Conservation (phyloP, 257 asterid species). For the Przewalskia tangutica region DNA sequence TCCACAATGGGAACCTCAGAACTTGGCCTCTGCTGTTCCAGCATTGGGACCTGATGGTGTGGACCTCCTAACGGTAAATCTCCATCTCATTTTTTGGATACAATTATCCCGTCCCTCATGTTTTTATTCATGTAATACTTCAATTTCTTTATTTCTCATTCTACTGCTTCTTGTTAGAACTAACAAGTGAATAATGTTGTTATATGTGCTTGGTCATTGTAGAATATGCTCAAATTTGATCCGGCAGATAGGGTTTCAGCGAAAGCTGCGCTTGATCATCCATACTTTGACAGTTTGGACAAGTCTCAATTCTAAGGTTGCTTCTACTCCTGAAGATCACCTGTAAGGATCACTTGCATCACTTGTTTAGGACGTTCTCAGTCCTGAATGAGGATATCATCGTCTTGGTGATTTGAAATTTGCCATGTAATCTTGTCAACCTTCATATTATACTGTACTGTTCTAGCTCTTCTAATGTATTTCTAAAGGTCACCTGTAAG, state of each 20-base stretch:
- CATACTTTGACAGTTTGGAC: constrained; percentile 87
- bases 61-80: constrained; percentile 64
- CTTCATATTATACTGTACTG: background rate
- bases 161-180: background rate
- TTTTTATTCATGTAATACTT: background rate
- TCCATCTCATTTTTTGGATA: background rate
- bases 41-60: constrained; percentile 74
- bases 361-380: background rate
- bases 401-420: constrained; percentile 41
- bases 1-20: constrained; percentile 87
- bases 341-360: background rate
- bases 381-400: constrained; percentile 25
- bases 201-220: constrained; percentile 23
- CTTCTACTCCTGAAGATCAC: background rate
- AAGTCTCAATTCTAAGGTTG: constrained; percentile 63
- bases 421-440: background rate
- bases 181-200: background rate
- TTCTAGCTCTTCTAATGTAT: background rate
- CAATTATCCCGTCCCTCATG: background rate
- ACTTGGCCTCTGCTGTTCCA: constrained; percentile 76
- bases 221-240: constrained; percentile 76
- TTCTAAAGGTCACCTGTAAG: background rate
- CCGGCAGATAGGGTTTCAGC: constrained; percentile 91
- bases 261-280: constrained; percentile 82
- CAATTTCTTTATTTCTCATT: background rate